Base-by-base conservation (phyloP, 2,329 filamentous ascomycete species). In the Emergomyces orientalis region DNA sequence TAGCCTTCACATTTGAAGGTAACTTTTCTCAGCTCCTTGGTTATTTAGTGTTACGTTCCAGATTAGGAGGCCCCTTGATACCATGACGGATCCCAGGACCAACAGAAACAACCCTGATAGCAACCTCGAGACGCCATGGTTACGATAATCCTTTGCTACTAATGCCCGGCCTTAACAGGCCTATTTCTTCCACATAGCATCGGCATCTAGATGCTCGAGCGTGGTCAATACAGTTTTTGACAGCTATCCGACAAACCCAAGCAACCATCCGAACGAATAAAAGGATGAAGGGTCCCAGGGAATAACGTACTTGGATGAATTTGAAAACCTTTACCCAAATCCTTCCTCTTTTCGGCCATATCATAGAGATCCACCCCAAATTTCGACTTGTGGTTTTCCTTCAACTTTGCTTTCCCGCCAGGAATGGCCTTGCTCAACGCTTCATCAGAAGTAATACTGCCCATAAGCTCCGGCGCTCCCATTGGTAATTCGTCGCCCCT, bases 401-500 rank as follows among this genome's bases (percentile, higher is more conserved):
- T 70, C 63, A 78, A 70, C 62, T 70, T 69, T 49, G 73, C 69
- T 56, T 76, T 62, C 54, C 73, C 71, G 49, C 66, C 68, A 59
- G 68, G 63, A 61, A 68, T 56, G 3, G 68, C 68, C 63, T 65
- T 47, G 55, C 68, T 63, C 22, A 72, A 69, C 37, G 62, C 69
- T 45, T 68, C 71, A 39, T 71, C 67, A 19, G 70, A 68, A 2
- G 65, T 72, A 66, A 80, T 86, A 69, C 85, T 87, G 65, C 81
- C 84, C 83, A 89, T 88, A 67, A 88, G 74, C 74, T 86, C 75
- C 62, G 86, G 85, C 65, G 76, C 71, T 0, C 86, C 86, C 66
- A 88, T 70, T 1, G 86, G 86, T 61, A 88, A 69, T 60, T 77
- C 74, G 70, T 93, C 85, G 0, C 89, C 89, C 6, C 83, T 79